phyloP scores from a whole-genome alignment of 2,329 filamentous ascomycete species.

The Colletotrichum shisoi region DNA sequence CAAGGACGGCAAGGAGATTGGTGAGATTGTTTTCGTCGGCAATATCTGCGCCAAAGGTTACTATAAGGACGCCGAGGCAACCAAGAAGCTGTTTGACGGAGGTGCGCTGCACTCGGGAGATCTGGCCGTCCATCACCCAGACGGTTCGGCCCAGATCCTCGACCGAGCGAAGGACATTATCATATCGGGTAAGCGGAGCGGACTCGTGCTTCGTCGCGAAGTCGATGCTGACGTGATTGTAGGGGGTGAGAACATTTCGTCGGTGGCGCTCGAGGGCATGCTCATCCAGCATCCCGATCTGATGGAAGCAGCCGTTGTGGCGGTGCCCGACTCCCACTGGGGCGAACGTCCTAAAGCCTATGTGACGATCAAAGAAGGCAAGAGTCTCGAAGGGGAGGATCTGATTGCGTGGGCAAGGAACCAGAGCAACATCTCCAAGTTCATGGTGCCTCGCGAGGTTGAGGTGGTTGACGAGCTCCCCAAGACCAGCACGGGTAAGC shows the following conservation, averaged over 20 bases:
- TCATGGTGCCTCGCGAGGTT: slow-evolving; percentile 80
- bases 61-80: slow-evolving; percentile 88
- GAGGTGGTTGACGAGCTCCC: slow-evolving; percentile 88
- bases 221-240: slow-evolving; percentile 23
- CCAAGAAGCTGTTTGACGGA: slow-evolving; percentile 84
- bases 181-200: slow-evolving; percentile 75
- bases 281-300: slow-evolving; percentile 87
- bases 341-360: slow-evolving; percentile 96
- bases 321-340: slow-evolving; percentile 85
- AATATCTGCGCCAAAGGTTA: slow-evolving; percentile 95
- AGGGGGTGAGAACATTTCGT: slow-evolving; percentile 97
- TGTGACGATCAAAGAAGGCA: slow-evolving; percentile 78
- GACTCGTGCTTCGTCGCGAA: neutral
- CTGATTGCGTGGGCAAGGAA: slow-evolving; percentile 88
- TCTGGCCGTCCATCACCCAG: slow-evolving; percentile 89
- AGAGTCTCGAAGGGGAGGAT: slow-evolving; percentile 67
- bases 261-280: slow-evolving; percentile 89
- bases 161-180: slow-evolving; percentile 98
- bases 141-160: slow-evolving; percentile 84
- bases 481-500: slow-evolving; percentile 96
- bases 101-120: slow-evolving; percentile 90
- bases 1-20: slow-evolving; percentile 76
- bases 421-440: slow-evolving; percentile 81
- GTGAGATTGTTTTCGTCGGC: slow-evolving; percentile 84
- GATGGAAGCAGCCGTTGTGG: slow-evolving; percentile 90